These are phyloP conservation scores for Colletotrichum sp. DNA, from an alignment of 2,329 filamentous ascomycete species.

Conservation along the genomic window DNA sequence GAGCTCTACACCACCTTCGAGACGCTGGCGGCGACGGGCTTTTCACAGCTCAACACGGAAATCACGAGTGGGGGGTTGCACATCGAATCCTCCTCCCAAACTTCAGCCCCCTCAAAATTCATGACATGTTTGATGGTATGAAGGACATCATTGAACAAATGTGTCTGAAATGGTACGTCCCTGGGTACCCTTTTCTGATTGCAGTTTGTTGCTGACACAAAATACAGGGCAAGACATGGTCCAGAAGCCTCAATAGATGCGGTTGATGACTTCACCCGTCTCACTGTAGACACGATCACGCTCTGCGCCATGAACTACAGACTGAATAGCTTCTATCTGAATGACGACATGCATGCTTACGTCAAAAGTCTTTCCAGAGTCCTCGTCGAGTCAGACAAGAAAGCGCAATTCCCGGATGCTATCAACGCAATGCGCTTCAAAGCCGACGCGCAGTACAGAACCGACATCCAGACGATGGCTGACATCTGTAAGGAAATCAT, in stretches of 20 bases:
- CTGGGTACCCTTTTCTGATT: not conserved
- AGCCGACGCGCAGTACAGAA: constrained; percentile 54
- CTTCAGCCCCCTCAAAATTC: constrained; percentile 71
- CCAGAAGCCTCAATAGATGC: constrained; percentile 51
- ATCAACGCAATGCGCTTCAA: constrained; percentile 23
- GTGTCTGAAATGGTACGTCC: constrained; percentile 64
- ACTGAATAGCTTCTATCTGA: constrained; percentile 75
- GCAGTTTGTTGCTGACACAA: constrained; percentile 27
- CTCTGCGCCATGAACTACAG: constrained; percentile 74
- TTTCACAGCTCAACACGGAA: constrained; percentile 51
- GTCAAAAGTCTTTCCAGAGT: constrained; percentile 70
- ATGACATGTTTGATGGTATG: constrained; percentile 73
- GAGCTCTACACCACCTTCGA: not conserved
- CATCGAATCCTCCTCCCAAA: constrained; percentile 69
- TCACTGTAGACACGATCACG: constrained; percentile 75
- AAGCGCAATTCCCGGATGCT: constrained; percentile 51
- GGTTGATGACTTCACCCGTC: constrained; percentile 72
- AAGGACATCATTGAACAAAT: constrained; percentile 71
- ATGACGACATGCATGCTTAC: constrained; percentile 65
- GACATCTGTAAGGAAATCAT: constrained; percentile 56
- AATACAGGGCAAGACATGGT: constrained; percentile 61
- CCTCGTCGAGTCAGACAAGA: constrained; percentile 58
- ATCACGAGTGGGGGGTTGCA: constrained; percentile 65
- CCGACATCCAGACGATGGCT: constrained; percentile 13
- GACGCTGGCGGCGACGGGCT: constrained; percentile 56